Evolutionary conservation across 305 asterid genomes (phyloP).

Genomic region (Solanum chacoense): DNA sequence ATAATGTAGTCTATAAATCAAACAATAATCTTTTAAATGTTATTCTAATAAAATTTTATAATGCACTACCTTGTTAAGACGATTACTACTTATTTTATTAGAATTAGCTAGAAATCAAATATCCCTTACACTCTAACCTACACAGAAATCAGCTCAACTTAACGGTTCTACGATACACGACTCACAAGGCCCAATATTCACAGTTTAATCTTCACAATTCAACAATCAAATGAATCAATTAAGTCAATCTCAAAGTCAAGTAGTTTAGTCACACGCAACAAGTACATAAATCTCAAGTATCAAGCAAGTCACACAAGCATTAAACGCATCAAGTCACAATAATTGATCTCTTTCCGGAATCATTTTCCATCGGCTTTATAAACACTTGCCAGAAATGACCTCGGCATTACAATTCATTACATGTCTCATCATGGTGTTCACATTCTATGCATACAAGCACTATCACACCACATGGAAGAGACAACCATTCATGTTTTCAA

Average conservation of each 20-base stretch:
- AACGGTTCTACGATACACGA: neutral
- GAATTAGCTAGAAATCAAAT: neutral
- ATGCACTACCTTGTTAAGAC: neutral
- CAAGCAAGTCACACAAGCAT: neutral
- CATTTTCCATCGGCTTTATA: no score
- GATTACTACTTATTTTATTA: neutral
- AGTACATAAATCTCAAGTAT: neutral
- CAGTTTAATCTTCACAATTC: neutral
- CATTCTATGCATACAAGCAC: neutral
- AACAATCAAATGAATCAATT: neutral
- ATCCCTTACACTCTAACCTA: neutral
- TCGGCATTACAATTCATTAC: neutral
- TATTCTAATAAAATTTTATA: neutral
- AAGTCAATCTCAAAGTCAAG: neutral
- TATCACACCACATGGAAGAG: neutral
- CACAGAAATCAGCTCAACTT: no score
- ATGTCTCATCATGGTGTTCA: neutral
- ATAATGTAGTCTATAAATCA: neutral
- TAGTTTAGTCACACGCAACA: neutral
- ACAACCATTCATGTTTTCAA: neutral
- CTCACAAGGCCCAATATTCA: neutral
- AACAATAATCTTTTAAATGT: neutral
- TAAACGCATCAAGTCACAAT: neutral
- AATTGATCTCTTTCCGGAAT: no score
- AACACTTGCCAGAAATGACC: neutral